Conservation (phyloP, 2,329 filamentous ascomycete species). For the Coleophoma eucalyptorum region DNA sequence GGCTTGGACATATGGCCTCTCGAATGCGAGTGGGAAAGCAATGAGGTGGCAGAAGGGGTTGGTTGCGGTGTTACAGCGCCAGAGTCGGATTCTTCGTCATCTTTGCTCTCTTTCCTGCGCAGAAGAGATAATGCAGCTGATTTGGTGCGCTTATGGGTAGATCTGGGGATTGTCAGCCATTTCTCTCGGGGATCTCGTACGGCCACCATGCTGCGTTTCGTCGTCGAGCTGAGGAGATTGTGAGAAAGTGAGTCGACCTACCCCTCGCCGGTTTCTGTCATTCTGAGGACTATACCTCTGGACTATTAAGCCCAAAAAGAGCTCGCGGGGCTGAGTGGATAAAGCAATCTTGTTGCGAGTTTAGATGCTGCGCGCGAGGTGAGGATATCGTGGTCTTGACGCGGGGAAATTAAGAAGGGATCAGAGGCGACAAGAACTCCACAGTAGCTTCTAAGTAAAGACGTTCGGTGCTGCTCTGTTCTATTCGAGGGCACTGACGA, state of each 20-base stretch:
- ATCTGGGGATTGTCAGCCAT: conserved; percentile 3
- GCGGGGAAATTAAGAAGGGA: background rate
- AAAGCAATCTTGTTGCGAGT: background rate
- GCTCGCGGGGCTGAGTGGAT: background rate
- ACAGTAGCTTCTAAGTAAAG: background rate
- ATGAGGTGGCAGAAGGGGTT: conserved; percentile 18
- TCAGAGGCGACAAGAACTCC: background rate
- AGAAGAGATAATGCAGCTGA: conserved; percentile 50
- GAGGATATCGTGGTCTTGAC: background rate
- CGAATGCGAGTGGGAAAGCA: conserved; percentile 15
- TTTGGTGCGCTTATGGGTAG: conserved; percentile 45
- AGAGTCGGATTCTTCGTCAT: conserved; percentile 26
- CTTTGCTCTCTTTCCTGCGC: conserved; percentile 38
- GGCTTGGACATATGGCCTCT: conserved; percentile 19
- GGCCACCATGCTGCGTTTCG: background rate
- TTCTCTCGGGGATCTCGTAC: background rate
- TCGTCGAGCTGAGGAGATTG: background rate
- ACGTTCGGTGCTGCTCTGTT: background rate
- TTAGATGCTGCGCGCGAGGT: background rate
- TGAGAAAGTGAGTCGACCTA: background rate
- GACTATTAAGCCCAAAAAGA: background rate
- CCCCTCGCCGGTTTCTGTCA: background rate
- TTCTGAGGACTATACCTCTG: background rate
- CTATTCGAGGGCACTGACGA: background rate
- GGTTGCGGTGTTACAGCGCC: conserved; percentile 18